Conservation (phyloP, 345 rosid species). For the Bruguiera gymnorhiza region DNA sequence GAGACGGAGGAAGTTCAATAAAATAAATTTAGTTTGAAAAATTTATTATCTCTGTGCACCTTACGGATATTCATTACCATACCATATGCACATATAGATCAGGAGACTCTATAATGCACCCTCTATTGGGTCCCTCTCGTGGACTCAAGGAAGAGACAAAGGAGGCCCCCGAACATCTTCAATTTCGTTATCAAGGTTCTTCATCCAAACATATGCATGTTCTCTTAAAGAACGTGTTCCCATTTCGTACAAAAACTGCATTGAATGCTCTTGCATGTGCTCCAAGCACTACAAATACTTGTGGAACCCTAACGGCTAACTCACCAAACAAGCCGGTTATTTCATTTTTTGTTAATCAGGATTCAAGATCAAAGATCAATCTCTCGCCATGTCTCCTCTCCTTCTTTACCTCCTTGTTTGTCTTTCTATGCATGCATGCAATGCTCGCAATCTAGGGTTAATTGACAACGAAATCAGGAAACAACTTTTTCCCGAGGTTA, state of each 20-base stretch:
- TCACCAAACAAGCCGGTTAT: not conserved
- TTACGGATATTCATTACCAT: not conserved
- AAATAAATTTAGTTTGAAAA: no score
- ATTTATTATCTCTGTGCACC: no score
- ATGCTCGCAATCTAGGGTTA: conserved; percentile 33
- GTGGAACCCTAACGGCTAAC: conserved; percentile 17
- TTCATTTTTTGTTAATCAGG: not conserved
- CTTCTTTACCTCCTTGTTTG: conserved; percentile 24
- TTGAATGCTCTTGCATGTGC: conserved; percentile 41
- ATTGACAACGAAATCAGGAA: conserved; percentile 6
- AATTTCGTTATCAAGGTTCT: conserved; percentile 35
- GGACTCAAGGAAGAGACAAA: conserved; percentile 25
- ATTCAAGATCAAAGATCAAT: not conserved
- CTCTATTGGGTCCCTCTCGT: conserved; percentile 1
- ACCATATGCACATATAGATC: not conserved
- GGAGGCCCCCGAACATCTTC: conserved; percentile 38
- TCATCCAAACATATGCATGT: conserved; percentile 53
- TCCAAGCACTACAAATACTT: conserved; percentile 36
- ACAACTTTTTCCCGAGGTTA: conserved; percentile 22
- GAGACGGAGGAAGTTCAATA: not conserved
- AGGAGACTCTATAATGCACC: not conserved
- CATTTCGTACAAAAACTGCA: conserved; percentile 41
- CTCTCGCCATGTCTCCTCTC: conserved; percentile 26
- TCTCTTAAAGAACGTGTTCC: conserved; percentile 39
- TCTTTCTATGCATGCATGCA: conserved; percentile 53